Conservation (phyloP, 345 rosid genomes). For the Combretum micranthum region DNA sequence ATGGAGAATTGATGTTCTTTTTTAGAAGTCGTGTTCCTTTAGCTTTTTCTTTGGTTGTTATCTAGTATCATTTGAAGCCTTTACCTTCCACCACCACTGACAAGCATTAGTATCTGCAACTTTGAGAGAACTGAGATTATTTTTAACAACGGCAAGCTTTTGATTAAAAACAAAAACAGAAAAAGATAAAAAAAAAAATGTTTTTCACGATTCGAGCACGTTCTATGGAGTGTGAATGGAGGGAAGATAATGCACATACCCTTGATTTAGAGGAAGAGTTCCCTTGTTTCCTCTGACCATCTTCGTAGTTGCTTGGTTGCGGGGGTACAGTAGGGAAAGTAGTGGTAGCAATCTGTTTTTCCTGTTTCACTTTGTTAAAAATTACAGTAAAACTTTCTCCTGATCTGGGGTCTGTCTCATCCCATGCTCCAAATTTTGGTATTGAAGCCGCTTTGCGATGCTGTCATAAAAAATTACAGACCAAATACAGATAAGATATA, state of each 20-base stretch:
- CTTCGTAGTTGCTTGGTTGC: background rate
- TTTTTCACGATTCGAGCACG: background rate
- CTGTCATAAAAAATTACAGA: too few species aligned
- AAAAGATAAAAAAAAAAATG: background rate
- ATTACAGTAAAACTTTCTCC: slow-evolving; percentile 43
- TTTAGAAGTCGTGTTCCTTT: too few species aligned
- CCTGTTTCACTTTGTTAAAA: slow-evolving; percentile 43
- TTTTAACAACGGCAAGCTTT: background rate
- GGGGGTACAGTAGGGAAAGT: slow-evolving; percentile 9
- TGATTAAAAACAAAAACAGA: too few species aligned
- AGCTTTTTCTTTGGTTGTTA: too few species aligned
- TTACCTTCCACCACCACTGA: too few species aligned
- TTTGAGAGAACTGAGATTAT: too few species aligned
- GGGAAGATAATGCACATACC: slow-evolving; percentile 10
- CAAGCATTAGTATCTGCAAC: too few species aligned
- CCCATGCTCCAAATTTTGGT: slow-evolving; percentile 61
- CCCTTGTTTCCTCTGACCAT: background rate
- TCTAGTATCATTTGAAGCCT: too few species aligned
- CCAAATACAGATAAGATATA: too few species aligned
- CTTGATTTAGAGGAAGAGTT: slow-evolving; percentile 15
- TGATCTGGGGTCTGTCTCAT: slow-evolving; percentile 38
- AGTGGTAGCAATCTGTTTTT: slow-evolving; percentile 25
- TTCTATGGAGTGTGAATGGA: background rate
- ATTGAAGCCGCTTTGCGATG: slow-evolving; percentile 29
- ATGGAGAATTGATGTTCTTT: too few species aligned